Percentiles rank a stretch among this genome's conserved stretches.
Conservation (phyloP, 2,329 filamentous ascomycete species). For the Alternaria infectoria region DNA sequence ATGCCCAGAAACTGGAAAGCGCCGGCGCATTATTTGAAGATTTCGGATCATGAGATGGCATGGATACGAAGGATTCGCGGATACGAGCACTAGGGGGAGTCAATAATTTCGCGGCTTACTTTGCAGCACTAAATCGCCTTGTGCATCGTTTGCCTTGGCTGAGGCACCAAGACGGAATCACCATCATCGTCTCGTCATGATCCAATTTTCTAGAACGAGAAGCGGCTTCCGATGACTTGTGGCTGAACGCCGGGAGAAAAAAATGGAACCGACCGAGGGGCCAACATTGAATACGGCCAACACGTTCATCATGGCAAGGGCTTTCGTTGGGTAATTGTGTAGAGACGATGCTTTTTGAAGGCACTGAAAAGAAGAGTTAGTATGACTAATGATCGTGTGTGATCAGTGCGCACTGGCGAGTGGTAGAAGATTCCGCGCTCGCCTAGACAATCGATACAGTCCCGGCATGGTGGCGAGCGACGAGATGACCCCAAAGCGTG, state of each 20-base stretch:
- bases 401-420: neutral
- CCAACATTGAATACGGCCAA: neutral
- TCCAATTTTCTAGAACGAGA: neutral
- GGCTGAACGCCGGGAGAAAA: neutral
- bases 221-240: constrained; percentile 9
- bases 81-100: constrained; percentile 21
- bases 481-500: neutral
- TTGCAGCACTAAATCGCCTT: constrained; percentile 9
- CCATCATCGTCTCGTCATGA: constrained; percentile 1
- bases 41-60: neutral
- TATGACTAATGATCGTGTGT: neutral
- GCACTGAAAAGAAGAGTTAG: neutral
- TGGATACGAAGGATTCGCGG: constrained; percentile 5
- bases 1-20: neutral
- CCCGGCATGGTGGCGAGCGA: constrained; percentile 28
- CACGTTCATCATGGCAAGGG: neutral
- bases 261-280: neutral
- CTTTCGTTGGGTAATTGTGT: neutral
- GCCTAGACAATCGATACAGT: constrained; percentile 3
- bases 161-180: constrained; percentile 5
- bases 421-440: neutral
- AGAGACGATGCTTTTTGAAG: neutral
- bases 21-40: neutral
- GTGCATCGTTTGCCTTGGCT: constrained; percentile 4
- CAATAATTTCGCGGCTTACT: constrained; percentile 27